Evolutionary conservation across 1,139 yeast species (phyloP).

Genomic region (Suhomyces chickasaworum): DNA sequence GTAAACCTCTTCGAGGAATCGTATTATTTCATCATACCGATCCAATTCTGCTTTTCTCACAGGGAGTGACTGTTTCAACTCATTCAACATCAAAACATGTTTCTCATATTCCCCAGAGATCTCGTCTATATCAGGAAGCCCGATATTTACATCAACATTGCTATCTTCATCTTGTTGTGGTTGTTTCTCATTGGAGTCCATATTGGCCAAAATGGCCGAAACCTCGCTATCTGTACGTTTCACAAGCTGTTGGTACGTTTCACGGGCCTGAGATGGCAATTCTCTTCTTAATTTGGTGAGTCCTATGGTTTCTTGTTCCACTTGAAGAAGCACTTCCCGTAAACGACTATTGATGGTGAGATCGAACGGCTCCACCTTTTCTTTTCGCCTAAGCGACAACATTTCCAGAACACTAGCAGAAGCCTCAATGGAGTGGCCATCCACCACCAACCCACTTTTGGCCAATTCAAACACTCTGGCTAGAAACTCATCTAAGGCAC

Average conservation of each 20-base stretch:
- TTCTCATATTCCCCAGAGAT: conserved; percentile 31
- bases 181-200: conserved; percentile 18
- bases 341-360: conserved; percentile 55
- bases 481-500: conserved; percentile 46
- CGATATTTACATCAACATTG: conserved; percentile 21
- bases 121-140: conserved; percentile 19
- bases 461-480: conserved; percentile 55
- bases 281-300: conserved; percentile 54
- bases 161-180: conserved; percentile 9
- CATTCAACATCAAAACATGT: conserved; percentile 26
- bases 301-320: conserved; percentile 59
- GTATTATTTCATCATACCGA: conserved; percentile 32
- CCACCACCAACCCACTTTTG: conserved; percentile 51
- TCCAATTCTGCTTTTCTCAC: conserved; percentile 35
- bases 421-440: conserved; percentile 38
- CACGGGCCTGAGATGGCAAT: conserved; percentile 45
- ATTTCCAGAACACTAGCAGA: conserved; percentile 22
- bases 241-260: conserved; percentile 33
- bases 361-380: conserved; percentile 62
- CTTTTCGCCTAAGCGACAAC: conserved; percentile 36
- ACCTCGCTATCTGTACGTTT: conserved; percentile 36
- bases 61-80: conserved; percentile 36
- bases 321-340: conserved; percentile 52
- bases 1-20: conserved; percentile 30
- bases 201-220: conserved; percentile 26